Evolutionary conservation across 306 rosid species (phyloP).

Genomic region (Inga laurina): DNA sequence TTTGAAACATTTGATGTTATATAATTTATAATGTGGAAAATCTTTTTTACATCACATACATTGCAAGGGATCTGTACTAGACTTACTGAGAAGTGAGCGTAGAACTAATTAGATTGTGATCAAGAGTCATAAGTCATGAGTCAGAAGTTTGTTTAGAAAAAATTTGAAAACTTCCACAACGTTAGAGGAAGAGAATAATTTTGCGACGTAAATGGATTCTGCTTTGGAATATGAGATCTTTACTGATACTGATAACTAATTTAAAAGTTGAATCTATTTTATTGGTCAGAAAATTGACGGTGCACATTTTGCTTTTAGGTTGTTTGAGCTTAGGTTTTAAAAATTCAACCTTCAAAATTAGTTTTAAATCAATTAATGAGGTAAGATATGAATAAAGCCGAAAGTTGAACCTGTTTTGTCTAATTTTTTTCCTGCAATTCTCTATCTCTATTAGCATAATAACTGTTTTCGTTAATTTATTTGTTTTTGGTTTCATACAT

Average conservation of each 20-base stretch:
- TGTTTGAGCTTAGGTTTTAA: not conserved
- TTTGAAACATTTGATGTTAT: too few relatives aligned
- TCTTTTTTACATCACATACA: too few relatives aligned
- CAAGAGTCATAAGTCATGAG: not conserved
- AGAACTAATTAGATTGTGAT: not conserved
- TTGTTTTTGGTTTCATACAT: not conserved
- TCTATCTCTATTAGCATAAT: too few relatives aligned
- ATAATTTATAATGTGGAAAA: too few relatives aligned
- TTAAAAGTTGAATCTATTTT: not conserved
- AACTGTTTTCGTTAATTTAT: not conserved
- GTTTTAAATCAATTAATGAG: not conserved
- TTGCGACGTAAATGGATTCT: slow-evolving; percentile 6
- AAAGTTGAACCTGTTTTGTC: not conserved
- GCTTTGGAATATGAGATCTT: not conserved
- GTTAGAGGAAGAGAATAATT: not conserved
- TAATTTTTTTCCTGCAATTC: not conserved
- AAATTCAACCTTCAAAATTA: not conserved
- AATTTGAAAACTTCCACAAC: not conserved
- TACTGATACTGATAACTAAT: not conserved
- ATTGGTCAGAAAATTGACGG: not conserved
- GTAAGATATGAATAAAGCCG: not conserved
- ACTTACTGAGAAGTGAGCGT: not conserved
- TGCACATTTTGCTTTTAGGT: not conserved
- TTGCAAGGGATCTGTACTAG: too few relatives aligned
- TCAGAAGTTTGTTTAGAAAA: not conserved